These are phyloP conservation scores for Rosa hybrid DNA, from an alignment of 331 rosid genomes.

Conservation along the genomic window DNA sequence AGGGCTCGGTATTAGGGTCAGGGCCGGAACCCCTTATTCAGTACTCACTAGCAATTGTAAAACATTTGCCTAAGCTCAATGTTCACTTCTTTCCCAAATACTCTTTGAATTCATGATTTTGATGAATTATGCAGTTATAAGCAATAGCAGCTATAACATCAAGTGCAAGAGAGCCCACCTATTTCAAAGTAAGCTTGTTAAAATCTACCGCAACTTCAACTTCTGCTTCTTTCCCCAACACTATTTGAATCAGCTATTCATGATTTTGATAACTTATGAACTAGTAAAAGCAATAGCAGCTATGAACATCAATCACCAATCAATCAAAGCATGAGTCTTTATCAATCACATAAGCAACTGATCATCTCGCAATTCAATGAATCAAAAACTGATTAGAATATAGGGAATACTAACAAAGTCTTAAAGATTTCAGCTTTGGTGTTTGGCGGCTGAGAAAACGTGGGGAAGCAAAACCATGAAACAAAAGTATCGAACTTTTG, in stretches of 20 bases:
- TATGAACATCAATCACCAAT: neutral
- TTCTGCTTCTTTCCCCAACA: neutral
- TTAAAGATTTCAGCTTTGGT: constrained; percentile 7
- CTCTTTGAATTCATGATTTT: neutral
- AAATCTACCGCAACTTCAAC: neutral
- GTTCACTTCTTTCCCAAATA: neutral
- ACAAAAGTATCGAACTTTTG: neutral
- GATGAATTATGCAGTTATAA: neutral
- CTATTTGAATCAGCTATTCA: neutral
- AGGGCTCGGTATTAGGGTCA: neutral
- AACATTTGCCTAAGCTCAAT: neutral
- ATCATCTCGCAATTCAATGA: neutral
- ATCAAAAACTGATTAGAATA: neutral
- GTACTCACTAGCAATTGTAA: neutral
- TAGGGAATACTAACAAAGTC: neutral
- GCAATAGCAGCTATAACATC: neutral
- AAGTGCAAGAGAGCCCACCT: neutral
- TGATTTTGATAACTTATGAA: neutral
- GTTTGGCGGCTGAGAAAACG: constrained; percentile 15
- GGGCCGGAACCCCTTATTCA: neutral
- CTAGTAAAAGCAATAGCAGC: neutral
- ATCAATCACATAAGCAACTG: neutral
- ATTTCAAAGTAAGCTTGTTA: neutral
- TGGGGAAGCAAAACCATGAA: neutral
- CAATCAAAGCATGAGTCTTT: constrained; percentile 5